Base-by-base conservation (phyloP, 352 stramenopile species). In the Pythium folliculosum region DNA sequence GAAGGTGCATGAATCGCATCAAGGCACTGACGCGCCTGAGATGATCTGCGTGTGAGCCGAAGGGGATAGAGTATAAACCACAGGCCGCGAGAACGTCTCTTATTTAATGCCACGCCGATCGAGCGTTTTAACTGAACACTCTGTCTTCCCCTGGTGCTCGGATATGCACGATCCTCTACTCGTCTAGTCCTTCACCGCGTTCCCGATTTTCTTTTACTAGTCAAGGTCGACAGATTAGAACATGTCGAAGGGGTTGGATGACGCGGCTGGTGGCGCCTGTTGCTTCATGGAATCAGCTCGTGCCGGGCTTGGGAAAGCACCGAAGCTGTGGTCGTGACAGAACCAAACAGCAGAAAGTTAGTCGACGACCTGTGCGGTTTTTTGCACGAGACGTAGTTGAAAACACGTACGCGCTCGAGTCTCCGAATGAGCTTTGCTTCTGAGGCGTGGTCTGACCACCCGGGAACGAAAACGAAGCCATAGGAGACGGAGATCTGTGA, bases 211-310 rank as follows among this genome's bases (percentile, higher is more conserved):
- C 17, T 19, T n/a, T 17, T 17, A 2, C 27, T 5, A 32, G 27
- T 32, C 27, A 32, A 32, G 2, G 27, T 32, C 5, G 27, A 2
- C 19, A 55, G 57, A 40, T 71, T 86, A 94, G 72, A 94, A 92
- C 81, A 94, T 84, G 69, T 94, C 86, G 71, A 94, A 92, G 54
- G 84, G 86, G 63, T 94, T 94, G 38, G 84, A 77, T 30, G 84
- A 63, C 45, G 77, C 70, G 19, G 77, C 70, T 6, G 69, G 60
- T 32, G 60, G 57, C 9, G 73, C 38, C 10, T 64, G n/a, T 21
- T 60, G 47, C 23, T 75, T 73, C 17, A 75, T 45, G 8, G 73
- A 75, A 25, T 76, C 65, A 77, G 79, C 16, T 51, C 60, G 60
- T 54, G 77, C 68, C 16, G 80, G 73, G 60, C 77, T 70, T 13